Evolutionary conservation across 139 green algal genomes (phyloP).

Genomic region (Chlamydomonas eustigma): DNA sequence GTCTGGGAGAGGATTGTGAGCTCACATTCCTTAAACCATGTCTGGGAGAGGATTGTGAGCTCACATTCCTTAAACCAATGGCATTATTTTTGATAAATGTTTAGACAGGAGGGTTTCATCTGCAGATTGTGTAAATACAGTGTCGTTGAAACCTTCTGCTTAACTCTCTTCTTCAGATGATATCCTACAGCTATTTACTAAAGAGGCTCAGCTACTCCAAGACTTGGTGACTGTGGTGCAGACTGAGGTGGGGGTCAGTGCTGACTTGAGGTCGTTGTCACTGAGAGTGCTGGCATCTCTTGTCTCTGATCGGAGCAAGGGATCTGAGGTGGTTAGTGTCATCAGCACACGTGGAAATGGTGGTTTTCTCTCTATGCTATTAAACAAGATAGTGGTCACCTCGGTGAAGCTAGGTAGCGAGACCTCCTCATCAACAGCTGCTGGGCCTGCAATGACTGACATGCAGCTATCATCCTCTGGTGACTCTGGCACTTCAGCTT

Average conservation of each 20-base stretch:
- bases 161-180: background rate
- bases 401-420: background rate
- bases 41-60: no score
- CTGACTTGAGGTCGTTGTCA: constrained; percentile 67
- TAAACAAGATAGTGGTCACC: constrained; percentile 49
- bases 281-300: constrained; percentile 67
- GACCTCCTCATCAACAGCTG: background rate
- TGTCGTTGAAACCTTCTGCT: no score
- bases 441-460: background rate
- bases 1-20: no score
- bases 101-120: no score
- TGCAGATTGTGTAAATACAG: no score
- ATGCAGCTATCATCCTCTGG: background rate
- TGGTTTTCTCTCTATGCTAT: constrained; percentile 72
- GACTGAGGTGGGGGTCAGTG: constrained; percentile 47
- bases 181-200: constrained; percentile 28
- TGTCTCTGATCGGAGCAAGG: constrained; percentile 68
- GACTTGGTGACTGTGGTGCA: constrained; percentile 74
- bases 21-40: no score
- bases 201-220: constrained; percentile 69
- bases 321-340: constrained; percentile 57
- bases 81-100: no score
- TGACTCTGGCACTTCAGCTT: background rate
- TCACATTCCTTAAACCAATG: no score
- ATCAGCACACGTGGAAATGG: constrained; percentile 66